Base-by-base conservation (phyloP, 2,329 filamentous ascomycete genomes). In the Fusarium clavum region DNA sequence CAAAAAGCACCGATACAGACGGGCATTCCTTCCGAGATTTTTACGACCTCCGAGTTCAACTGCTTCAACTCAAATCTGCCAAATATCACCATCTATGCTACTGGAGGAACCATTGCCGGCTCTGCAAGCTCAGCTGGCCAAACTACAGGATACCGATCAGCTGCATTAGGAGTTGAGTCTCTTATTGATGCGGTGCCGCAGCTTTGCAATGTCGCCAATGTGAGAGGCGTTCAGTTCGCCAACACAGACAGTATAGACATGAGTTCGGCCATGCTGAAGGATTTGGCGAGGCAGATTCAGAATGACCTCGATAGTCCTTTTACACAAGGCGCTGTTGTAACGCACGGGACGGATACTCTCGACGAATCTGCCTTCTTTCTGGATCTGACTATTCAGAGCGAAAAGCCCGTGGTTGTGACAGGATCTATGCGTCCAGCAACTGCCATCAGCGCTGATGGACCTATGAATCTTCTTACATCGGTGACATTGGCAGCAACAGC, bases 361-460 rank as follows among this genome's bases (percentile, higher is more conserved):
- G 88, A 90, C 72, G 88, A 91, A 76, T 85, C 86, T 1, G 86
- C 88, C 11, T 90, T 90, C 79, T 90, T 90, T 79, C 79, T 91
- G 11, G 86, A 90, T 67, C 78, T 87, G 6, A 88, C 86, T 0
- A 76, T 90, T 34, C 84, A 84, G 69, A 86, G 83, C 45, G 81
- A 81, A 30, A 90, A 90, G 76, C 88, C 88, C 1, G 82, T 91
- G 8, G 83, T 90, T 6, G 74, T 88, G 25, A 88, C 88, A 3
- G 88, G 88, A 8, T 84, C 88, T 20, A 91, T 91, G 88, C 82
- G 88, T 12, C 88, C 88, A 7, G 85, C 87, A 0, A 90, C 88
- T 0, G 88, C 87, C 14, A 82, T 90, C 72, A 87, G 85, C 64
- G 88, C 89, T 18, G 89, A 91, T 64, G 89, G 89, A 0, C 88